A percentile compares a stretch with the other conserved stretches of the same genome.
phyloP scores from a whole-genome alignment of 192 early-diverging fungal species.

The Jimgerdemannia lactiflua region DNA sequence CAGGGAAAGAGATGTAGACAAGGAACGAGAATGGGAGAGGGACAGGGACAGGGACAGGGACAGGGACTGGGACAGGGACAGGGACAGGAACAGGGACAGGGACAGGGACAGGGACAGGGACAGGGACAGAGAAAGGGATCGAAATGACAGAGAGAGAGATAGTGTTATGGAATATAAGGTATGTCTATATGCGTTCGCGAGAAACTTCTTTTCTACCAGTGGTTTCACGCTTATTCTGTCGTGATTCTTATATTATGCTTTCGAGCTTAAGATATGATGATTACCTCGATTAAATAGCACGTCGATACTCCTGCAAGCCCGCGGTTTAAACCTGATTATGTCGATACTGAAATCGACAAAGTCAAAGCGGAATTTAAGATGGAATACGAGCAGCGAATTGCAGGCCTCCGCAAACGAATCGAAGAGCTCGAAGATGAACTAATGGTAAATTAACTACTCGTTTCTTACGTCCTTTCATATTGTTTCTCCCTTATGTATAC shows the following conservation, averaged over 20 bases:
- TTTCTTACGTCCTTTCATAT: slow-evolving; percentile 13
- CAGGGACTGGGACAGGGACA: no score
- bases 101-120: no score
- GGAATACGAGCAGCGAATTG: slow-evolving; percentile 65
- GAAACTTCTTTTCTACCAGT: slow-evolving; percentile 1
- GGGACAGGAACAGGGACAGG: no score
- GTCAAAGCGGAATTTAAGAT: slow-evolving; percentile 44
- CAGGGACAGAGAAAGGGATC: no score
- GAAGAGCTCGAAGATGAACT: slow-evolving; percentile 43
- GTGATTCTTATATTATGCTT: slow-evolving; percentile 2
- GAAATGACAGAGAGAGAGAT: no score
- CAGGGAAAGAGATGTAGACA: no score
- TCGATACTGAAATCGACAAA: slow-evolving; percentile 4
- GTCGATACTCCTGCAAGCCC: slow-evolving; percentile 1
- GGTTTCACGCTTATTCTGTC: no score
- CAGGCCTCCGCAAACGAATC: slow-evolving; percentile 59
- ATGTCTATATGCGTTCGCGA: background rate
- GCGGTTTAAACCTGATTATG: background rate
- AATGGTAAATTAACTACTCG: background rate
- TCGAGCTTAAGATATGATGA: slow-evolving; percentile 48
- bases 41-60: no score
- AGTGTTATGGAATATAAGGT: background rate
- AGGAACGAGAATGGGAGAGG: no score
- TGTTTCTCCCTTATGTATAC: no score
- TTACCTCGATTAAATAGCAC: slow-evolving; percentile 14